Base-by-base conservation (phyloP, 2,329 filamentous ascomycete genomes). In the Alternaria metachromatica region DNA sequence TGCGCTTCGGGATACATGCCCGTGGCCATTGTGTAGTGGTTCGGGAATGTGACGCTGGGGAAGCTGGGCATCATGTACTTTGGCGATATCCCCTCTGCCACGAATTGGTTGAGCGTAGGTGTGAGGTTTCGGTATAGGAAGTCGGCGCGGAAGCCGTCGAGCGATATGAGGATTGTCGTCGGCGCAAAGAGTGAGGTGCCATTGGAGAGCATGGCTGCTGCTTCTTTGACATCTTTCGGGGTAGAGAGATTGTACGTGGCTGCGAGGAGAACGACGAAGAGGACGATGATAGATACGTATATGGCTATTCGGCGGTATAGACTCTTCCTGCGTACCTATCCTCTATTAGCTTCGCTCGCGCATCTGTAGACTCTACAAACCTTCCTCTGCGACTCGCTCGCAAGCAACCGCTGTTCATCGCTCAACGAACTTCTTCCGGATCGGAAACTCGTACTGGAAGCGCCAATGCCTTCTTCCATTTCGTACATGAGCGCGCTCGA, bases 81-180 rank as follows among this genome's bases (percentile, higher is more conserved):
- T 3, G 96, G 95, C 6, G 94, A 97, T 11, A 98, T 89, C 28
- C 96, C 96, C 68, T 93, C 89, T 64, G 88, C 87, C 65, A 97
- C 85, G 68, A 99, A 91, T 3, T 89, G 86, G 70, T 89, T 92
- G 9, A 99, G 84, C 2, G 90, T 89, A 1, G 95, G 96, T 1
- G 95, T 97, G 30, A 98, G 82, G 1, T 90, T 91, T 13, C 94
- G 89, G 67, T 91, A 88, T 44, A 99, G 84, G 75, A 97, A 98
- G 78, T 98, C 96, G 20, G 96, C 95, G 15, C 96, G 90, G 82
- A 99, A 98, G 4, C 96, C 96, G 80, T 99, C 96, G 18, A 99
- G 86, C 49, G 94, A 97, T 76, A 99, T 92, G 58, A 98, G 85
- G 63, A 99, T 91, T 2, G 96, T 97, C 0, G 96, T 99, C 1